These are phyloP conservation scores for Globisporangium echinulatum DNA, from an alignment of 352 stramenopile genomes.

Conservation along the genomic window DNA sequence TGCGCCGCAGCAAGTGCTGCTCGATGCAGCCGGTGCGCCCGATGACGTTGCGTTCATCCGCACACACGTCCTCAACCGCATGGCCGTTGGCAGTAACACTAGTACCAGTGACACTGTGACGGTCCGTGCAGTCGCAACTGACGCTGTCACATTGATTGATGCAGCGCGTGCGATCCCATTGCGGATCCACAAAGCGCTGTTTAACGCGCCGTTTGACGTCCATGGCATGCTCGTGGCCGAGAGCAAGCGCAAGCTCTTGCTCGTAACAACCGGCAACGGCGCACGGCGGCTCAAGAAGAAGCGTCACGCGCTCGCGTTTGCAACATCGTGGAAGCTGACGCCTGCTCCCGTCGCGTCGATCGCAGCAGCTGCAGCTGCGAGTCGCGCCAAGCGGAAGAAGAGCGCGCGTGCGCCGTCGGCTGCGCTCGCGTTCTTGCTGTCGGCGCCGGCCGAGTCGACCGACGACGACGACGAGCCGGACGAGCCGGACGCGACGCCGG, in stretches of 20 bases:
- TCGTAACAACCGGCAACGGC: slow-evolving; percentile 60
- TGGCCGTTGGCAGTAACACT: slow-evolving; percentile 26
- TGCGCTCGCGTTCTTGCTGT: slow-evolving; percentile 75
- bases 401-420: slow-evolving; percentile 47
- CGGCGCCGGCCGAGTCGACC: slow-evolving; percentile 54
- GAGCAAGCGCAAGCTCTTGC: slow-evolving; percentile 72
- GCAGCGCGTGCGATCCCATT: slow-evolving; percentile 50
- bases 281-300: slow-evolving; percentile 81
- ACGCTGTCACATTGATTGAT: slow-evolving; percentile 32
- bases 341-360: no score
- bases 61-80: slow-evolving; percentile 40
- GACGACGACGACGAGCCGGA: slow-evolving; percentile 51
- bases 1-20: slow-evolving; percentile 48
- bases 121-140: slow-evolving; percentile 17
- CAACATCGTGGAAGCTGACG: slow-evolving; percentile 63
- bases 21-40: slow-evolving; percentile 43
- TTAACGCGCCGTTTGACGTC: slow-evolving; percentile 70
- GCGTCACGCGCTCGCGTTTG: slow-evolving; percentile 71
- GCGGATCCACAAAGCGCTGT: slow-evolving; percentile 82
- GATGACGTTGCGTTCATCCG: slow-evolving; percentile 67
- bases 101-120: slow-evolving; percentile 13
- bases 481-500: slow-evolving; percentile 52
- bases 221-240: slow-evolving; percentile 76
- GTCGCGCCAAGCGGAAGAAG: slow-evolving; percentile 77
- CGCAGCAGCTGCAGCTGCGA: slow-evolving; percentile 49